A percentile compares a stretch with the other conserved stretches of the same genome.
Evolutionary conservation across 768 basidiomycete species (phyloP).

Genomic region (Boletus tomentosulus): DNA sequence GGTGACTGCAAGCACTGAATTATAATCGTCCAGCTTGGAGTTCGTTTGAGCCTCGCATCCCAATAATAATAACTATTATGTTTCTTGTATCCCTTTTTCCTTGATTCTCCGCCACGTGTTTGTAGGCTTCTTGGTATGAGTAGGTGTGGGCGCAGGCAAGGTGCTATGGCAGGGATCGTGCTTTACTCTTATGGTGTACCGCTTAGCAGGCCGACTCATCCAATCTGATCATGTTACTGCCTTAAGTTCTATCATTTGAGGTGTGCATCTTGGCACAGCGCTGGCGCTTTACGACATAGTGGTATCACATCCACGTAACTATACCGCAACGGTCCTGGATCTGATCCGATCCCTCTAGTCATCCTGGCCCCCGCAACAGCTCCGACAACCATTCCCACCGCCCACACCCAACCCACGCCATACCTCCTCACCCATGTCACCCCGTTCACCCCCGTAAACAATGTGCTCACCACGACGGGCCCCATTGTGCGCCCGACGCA

Average conservation of each 20-base stretch:
- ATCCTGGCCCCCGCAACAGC: constrained; percentile 10
- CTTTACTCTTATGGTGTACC: no score
- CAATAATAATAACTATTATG: not conserved
- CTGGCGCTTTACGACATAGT: no score
- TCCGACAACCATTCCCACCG: constrained; percentile 8
- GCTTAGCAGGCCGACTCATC: not conserved
- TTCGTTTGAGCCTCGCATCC: no score
- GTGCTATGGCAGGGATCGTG: no score
- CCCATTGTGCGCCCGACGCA: constrained; percentile 49
- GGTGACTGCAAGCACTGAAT: constrained; percentile 19
- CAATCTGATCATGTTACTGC: not conserved
- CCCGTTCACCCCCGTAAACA: constrained; percentile 17
- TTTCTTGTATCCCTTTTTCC: not conserved
- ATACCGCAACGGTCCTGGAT: not conserved
- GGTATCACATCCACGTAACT: no score
- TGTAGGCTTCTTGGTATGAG: no score
- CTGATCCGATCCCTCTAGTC: constrained; percentile 3
- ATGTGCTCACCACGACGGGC: constrained; percentile 47
- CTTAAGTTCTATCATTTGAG: no score
- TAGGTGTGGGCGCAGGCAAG: not conserved
- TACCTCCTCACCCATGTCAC: constrained; percentile 4
- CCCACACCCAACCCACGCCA: constrained; percentile 13
- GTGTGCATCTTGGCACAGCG: no score
- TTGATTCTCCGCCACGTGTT: not conserved
- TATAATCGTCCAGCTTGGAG: not conserved